Percentiles rank a stretch among this genome's conserved stretches.
phyloP scores from a whole-genome alignment of 441 rosid species.

The Croton laevigatus region DNA sequence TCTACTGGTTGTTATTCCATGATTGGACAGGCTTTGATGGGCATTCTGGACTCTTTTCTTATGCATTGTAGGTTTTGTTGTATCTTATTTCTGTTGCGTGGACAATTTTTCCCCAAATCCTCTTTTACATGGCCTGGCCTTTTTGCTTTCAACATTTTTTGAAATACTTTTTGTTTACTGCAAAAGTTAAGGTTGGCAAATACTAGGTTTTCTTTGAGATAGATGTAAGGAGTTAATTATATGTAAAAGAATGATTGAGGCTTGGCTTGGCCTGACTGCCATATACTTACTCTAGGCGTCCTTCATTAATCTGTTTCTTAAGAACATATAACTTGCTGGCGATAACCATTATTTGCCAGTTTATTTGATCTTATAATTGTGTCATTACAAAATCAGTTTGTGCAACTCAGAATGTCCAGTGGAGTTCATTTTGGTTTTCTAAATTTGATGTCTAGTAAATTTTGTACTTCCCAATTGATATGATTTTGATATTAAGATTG shows the following conservation, averaged over 20 bases:
- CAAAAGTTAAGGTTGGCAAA: not conserved
- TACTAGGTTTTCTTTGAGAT: not conserved
- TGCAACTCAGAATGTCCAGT: not conserved
- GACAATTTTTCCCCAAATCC: not conserved
- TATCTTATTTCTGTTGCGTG: not conserved
- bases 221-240: not conserved
- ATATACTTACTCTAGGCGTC: not conserved
- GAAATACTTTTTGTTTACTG: no score
- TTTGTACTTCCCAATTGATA: not conserved
- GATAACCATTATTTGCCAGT: not conserved
- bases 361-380: not conserved
- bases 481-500: not conserved
- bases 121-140: not conserved
- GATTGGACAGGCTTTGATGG: not conserved
- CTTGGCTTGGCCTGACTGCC: conserved; percentile 5
- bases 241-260: not conserved
- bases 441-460: not conserved
- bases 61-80: not conserved
- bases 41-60: not conserved
- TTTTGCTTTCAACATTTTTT: not conserved
- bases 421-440: not conserved
- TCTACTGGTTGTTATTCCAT: not conserved
- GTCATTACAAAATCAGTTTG: not conserved
- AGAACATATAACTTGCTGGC: not conserved
- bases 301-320: conserved; percentile 6